Evolutionary conservation across 2,329 filamentous ascomycete species (phyloP).

Genomic region (Zymoseptoria passerinii): DNA sequence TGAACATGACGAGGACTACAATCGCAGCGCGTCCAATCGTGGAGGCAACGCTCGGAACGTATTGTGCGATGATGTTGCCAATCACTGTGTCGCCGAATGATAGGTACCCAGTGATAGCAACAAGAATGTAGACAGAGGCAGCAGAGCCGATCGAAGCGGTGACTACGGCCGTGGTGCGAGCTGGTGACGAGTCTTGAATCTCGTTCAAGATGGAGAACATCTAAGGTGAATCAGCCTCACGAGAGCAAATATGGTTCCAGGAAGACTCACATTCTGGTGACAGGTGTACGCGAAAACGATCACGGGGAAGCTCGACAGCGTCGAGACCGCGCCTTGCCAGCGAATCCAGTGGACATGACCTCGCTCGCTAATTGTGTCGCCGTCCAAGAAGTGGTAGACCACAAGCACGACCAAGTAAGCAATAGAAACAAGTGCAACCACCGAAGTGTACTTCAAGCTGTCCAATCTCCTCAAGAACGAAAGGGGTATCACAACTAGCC

Average conservation of each 20-base stretch:
- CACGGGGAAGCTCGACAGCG: constrained; percentile 80
- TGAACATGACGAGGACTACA: constrained; percentile 91
- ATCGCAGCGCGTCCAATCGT: constrained; percentile 94
- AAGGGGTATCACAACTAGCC: constrained; percentile 85
- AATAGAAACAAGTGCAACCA: constrained; percentile 85
- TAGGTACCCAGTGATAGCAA: constrained; percentile 90
- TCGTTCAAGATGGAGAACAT: constrained; percentile 99
- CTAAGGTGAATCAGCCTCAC: constrained; percentile 36
- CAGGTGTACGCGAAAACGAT: constrained; percentile 99
- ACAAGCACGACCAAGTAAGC: constrained; percentile 89
- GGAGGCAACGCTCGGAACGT: constrained; percentile 67
- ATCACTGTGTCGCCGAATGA: constrained; percentile 85
- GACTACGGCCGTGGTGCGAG: constrained; percentile 70
- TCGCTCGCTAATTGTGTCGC: constrained; percentile 65
- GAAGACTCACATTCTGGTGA: constrained; percentile 73
- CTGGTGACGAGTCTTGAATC: constrained; percentile 74
- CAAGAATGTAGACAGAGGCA: constrained; percentile 78
- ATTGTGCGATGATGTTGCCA: constrained; percentile 93
- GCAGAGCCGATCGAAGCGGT: constrained; percentile 78
- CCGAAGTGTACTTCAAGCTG: constrained; percentile 93
- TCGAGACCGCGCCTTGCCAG: constrained; percentile 71
- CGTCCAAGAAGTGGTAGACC: constrained; percentile 77
- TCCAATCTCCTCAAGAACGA: constrained; percentile 87
- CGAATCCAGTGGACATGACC: constrained; percentile 66
- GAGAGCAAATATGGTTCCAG: neutral